Conservation (phyloP, 2,329 filamentous ascomycete genomes). For the Ophiostoma sp. region DNA sequence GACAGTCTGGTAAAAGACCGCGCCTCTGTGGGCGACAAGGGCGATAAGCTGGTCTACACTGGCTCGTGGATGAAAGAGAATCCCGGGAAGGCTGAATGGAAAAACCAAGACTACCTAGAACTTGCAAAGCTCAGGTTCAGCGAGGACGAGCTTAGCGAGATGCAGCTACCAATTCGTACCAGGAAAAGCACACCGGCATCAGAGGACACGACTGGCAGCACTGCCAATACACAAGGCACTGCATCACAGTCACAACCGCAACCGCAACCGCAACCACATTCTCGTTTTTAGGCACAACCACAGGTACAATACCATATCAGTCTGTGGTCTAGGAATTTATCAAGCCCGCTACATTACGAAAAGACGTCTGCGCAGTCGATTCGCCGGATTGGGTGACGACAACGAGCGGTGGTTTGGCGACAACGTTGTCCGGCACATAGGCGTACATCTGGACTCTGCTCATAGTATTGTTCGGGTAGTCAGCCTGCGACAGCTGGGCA, state of each 20-base stretch:
- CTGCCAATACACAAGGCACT: too few relatives aligned
- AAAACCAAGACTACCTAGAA: background rate
- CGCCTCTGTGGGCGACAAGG: background rate
- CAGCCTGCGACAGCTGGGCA: conserved; percentile 29
- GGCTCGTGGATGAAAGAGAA: background rate
- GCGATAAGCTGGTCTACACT: background rate
- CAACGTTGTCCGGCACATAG: conserved; percentile 36
- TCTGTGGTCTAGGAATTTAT: too few relatives aligned
- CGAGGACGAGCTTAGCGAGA: background rate
- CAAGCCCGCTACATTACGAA: conserved; percentile 29
- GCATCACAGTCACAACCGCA: background rate
- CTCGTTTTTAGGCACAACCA: background rate
- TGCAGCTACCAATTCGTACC: background rate
- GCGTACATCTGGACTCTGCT: conserved; percentile 37
- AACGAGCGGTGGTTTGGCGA: conserved; percentile 34
- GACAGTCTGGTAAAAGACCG: background rate
- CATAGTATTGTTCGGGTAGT: conserved; percentile 36
- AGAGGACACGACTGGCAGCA: background rate
- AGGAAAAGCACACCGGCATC: background rate
- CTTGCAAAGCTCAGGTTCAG: background rate
- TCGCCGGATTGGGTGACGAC: conserved; percentile 39
- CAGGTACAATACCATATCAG: background rate
- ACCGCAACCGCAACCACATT: background rate
- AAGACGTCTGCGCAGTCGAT: conserved; percentile 35
- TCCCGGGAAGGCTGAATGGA: background rate